Base-by-base conservation (phyloP, 495 filamentous ascomycete species). In the Penicillium ochrochloron region DNA sequence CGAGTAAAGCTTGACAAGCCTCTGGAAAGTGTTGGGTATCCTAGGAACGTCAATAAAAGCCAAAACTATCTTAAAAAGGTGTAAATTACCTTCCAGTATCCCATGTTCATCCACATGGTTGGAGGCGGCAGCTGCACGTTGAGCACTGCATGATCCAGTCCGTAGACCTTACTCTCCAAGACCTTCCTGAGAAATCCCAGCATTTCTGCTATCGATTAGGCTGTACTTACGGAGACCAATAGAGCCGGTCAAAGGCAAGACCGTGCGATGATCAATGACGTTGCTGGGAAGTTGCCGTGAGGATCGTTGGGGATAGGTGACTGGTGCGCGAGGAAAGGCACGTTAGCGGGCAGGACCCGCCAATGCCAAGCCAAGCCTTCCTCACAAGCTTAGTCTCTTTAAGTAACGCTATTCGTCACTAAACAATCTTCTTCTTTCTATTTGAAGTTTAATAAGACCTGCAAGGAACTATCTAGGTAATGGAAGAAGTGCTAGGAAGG, bases 1-100 rank as follows among this genome's bases (percentile, higher is more conserved):
- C 65, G 5, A 84, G 75, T 29, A 84, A 75, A 23, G 77, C 73
- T 53, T 69, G 59, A 57, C 76, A 79, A 10, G 82, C 82, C 50
- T 72, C 64, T 14, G 75, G 78, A 59, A 82, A 80, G 53, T 70
- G 59, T 12, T 61, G 55, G 44, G 70, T 73, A 27, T 73, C 56
- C 72, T 77, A 46, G 1, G 34, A 19, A 14, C 19, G 50, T 69
- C 29, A 68, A 48, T 51, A n/a, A 15, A 19, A 27, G n/a, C 8
- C 31, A 19, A 33, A 2, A 23, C 14, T 58, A 51, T 19, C 25
- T 25, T 9, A 12, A 17, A 52, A 1, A 0, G 8, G 27, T 1
- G 7, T 51, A 33, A 63, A 54, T 44, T 34, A 68, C 66, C 41
- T 68, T 50, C 66, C 66, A 68, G 23, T 65, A 68, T 1, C 66